These are phyloP conservation scores for Fraxinus ornus DNA, from an alignment of 305 asterid genomes.

Conservation along the genomic window DNA sequence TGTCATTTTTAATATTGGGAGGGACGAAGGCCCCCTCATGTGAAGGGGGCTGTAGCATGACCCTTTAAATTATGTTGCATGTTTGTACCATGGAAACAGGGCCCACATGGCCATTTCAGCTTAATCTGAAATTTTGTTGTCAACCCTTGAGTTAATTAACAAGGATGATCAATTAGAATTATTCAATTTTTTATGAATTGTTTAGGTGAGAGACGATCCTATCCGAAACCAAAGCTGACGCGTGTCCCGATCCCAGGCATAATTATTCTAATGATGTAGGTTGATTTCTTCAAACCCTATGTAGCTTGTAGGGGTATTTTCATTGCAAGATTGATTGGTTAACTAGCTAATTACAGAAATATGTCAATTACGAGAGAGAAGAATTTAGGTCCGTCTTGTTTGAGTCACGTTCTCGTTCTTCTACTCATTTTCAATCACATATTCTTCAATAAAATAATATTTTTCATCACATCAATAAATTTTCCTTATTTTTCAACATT, in stretches of 20 bases:
- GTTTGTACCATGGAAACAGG: conserved; percentile 10
- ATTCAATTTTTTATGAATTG: neutral
- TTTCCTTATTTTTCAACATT: too few species aligned
- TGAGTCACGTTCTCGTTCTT: too few species aligned
- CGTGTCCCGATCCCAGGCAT: neutral
- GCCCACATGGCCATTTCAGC: conserved; percentile 4
- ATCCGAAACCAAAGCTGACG: neutral
- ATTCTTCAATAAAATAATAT: too few species aligned
- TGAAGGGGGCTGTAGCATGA: too few species aligned
- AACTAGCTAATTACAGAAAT: neutral
- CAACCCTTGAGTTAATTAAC: conserved; percentile 29
- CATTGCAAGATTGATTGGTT: neutral
- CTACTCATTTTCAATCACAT: too few species aligned
- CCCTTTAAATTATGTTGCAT: neutral
- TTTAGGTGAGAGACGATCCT: neutral
- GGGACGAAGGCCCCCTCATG: too few species aligned
- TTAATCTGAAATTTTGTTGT: conserved; percentile 20
- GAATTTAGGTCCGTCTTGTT: too few species aligned
- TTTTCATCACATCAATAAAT: too few species aligned
- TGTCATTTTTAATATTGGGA: neutral
- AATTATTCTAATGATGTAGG: neutral
- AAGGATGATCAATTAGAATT: neutral
- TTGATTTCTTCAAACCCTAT: neutral
- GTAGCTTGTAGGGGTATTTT: neutral
- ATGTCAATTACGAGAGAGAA: neutral